Percentiles rank a stretch among this genome's conserved stretches.
phyloP scores from a whole-genome alignment of 139 green algal genomes.

The Chlorella vulgaris region DNA sequence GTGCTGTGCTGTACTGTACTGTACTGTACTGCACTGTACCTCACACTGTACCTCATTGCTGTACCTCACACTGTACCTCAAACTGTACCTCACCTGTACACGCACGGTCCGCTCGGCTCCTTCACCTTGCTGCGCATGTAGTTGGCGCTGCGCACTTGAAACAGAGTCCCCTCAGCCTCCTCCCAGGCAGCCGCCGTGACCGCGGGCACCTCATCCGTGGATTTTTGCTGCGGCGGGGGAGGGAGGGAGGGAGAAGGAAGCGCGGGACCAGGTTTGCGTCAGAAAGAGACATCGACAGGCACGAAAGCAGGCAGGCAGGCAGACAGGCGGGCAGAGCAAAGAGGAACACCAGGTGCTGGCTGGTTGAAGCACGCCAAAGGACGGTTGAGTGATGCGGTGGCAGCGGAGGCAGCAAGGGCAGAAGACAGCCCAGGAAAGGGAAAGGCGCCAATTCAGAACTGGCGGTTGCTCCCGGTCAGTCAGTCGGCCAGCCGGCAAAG shows the following conservation, averaged over 20 bases:
- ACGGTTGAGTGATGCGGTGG: not conserved
- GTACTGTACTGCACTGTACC: no score
- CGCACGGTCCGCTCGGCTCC: slow-evolving; percentile 42
- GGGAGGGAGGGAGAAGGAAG: not conserved
- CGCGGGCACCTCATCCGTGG: not conserved
- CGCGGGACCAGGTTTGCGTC: not conserved
- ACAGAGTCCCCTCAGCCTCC: slow-evolving; percentile 21
- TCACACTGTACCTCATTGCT: not conserved
- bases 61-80: not conserved
- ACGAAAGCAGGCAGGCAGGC: not conserved
- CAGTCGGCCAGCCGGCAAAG: no score
- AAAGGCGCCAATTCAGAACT: not conserved
- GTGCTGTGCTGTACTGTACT: no score
- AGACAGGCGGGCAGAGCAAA: not conserved
- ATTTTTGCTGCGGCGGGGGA: slow-evolving; percentile 15
- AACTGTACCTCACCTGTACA: slow-evolving; percentile 63
- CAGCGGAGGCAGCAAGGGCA: not conserved
- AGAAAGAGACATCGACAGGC: not conserved
- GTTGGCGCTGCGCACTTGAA: slow-evolving; percentile 28
- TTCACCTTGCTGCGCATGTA: slow-evolving; percentile 66
- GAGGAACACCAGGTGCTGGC: no score
- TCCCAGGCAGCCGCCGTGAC: slow-evolving; percentile 26
- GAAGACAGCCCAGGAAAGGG: not conserved
- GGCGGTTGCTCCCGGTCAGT: no score
- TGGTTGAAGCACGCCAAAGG: no score